Conservation (phyloP, 768 basidiomycete genomes). For the Punctularia strigosozonata region DNA sequence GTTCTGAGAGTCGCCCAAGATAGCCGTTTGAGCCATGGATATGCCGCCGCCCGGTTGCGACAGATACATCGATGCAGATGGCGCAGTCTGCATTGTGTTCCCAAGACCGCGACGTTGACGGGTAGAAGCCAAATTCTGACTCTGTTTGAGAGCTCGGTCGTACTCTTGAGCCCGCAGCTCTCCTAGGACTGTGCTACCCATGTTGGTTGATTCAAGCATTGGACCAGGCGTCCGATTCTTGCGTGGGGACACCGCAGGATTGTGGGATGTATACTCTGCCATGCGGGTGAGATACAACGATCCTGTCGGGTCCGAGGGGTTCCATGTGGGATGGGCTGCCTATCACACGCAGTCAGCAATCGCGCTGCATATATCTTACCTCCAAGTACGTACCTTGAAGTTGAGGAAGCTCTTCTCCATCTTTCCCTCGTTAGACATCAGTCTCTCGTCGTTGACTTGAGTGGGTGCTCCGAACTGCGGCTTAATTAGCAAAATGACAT, state of each 20-base stretch:
- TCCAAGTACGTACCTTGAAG: constrained; percentile 54
- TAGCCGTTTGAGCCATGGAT: constrained; percentile 54
- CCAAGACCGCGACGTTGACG: constrained; percentile 27
- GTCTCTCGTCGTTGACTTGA: constrained; percentile 52
- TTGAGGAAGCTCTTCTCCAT: constrained; percentile 98
- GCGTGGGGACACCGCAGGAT: constrained; percentile 2
- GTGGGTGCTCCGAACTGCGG: constrained; percentile 77
- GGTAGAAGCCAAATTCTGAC: constrained; percentile 39
- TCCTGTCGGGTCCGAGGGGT: constrained; percentile 79
- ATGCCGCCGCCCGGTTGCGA: constrained; percentile 32
- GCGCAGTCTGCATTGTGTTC: constrained; percentile 8
- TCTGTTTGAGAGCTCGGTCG: constrained; percentile 63
- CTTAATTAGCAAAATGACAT: neutral
- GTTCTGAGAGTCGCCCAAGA: constrained; percentile 68
- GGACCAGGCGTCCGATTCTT: constrained; percentile 6
- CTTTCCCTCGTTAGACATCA: constrained; percentile 87
- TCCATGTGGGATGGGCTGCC: constrained; percentile 95
- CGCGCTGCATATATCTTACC: neutral
- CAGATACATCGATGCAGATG: constrained; percentile 30
- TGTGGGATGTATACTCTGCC: constrained; percentile 31
- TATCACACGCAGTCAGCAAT: constrained; percentile 12
- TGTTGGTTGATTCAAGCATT: neutral
- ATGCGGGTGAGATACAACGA: constrained; percentile 85
- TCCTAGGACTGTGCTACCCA: constrained; percentile 11
- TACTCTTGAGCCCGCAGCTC: constrained; percentile 58